A percentile compares a stretch with the other conserved stretches of the same genome.
These are phyloP conservation scores for Lippia alba DNA, from an alignment of 305 asterid genomes.

Conservation along the genomic window DNA sequence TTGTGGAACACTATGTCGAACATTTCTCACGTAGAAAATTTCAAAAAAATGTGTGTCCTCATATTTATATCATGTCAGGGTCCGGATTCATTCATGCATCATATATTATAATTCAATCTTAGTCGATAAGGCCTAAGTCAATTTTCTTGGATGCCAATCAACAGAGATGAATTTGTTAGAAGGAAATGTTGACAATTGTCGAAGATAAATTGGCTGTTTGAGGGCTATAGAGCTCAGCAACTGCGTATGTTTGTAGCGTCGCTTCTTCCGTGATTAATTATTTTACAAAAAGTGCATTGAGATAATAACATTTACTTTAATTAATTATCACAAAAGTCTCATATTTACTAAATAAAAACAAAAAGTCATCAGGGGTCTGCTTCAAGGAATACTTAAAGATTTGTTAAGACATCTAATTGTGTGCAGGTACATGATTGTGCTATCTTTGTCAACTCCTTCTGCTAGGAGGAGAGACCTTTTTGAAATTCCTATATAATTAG, in stretches of 20 bases:
- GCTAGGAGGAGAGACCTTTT: conserved; percentile 13
- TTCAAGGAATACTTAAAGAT: conserved; percentile 20
- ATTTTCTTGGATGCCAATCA: conserved; percentile 50
- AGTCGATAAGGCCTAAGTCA: conserved; percentile 48
- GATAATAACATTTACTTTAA: conserved; percentile 40
- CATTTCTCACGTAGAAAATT: too few species aligned
- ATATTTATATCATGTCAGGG: too few species aligned
- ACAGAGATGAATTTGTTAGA: conserved; percentile 54
- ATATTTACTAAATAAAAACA: not conserved
- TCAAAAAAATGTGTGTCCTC: too few species aligned
- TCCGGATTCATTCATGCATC: too few species aligned
- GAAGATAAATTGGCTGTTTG: conserved; percentile 24
- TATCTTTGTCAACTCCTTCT: conserved; percentile 42
- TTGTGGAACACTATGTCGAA: too few species aligned
- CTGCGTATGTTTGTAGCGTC: conserved; percentile 34
- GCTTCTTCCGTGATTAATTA: conserved; percentile 27
- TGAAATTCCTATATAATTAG: conserved; percentile 25
- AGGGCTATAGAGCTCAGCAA: conserved; percentile 45
- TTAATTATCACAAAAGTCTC: conserved; percentile 20
- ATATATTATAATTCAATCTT: too few species aligned
- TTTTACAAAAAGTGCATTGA: conserved; percentile 45
- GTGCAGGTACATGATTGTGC: conserved; percentile 29
- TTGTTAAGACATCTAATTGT: conserved; percentile 3
- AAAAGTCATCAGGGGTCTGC: conserved; percentile 41
- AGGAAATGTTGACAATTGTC: conserved; percentile 53